phyloP scores from a whole-genome alignment of 2,329 filamentous ascomycete species.

The Pestalotiopsis sp. region DNA sequence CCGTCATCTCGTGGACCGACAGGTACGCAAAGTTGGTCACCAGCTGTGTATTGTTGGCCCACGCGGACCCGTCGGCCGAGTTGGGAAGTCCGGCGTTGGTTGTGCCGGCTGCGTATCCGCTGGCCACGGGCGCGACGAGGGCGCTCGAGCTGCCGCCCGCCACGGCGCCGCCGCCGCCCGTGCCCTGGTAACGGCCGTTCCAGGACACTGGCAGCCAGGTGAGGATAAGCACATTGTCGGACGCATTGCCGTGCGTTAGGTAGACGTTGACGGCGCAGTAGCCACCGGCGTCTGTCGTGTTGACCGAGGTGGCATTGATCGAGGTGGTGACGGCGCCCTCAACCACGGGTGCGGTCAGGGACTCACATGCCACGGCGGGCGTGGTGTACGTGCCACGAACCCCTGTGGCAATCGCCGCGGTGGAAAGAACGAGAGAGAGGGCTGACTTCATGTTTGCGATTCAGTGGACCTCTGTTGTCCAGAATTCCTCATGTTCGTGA shows the following conservation, averaged over 20 bases:
- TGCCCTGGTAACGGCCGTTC: slow-evolving; percentile 32
- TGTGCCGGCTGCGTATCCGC: slow-evolving; percentile 28
- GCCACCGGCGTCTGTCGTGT: neutral
- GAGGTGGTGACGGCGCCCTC: slow-evolving; percentile 10
- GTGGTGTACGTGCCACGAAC: neutral
- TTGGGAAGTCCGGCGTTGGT: slow-evolving; percentile 29
- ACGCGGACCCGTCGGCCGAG: slow-evolving; percentile 16
- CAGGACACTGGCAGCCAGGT: slow-evolving; percentile 20
- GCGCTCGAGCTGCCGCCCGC: slow-evolving; percentile 26
- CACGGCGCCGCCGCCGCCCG: slow-evolving; percentile 33
- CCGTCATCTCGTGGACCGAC: slow-evolving; percentile 31
- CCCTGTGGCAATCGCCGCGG: neutral
- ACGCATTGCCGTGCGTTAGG: neutral
- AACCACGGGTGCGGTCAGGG: slow-evolving; percentile 8
- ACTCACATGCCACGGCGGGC: neutral
- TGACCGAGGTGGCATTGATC: neutral
- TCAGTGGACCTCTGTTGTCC: neutral
- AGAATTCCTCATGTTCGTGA: neutral
- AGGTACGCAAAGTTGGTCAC: slow-evolving; percentile 26
- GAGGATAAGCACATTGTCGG: slow-evolving; percentile 4
- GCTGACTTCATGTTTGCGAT: neutral
- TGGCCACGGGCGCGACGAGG: slow-evolving; percentile 14
- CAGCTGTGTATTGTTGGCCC: slow-evolving; percentile 24
- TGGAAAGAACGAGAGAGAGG: neutral
- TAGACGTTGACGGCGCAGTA: slow-evolving; percentile 9